Percentiles rank a stretch among this genome's conserved stretches.
Conservation (phyloP, 2,329 filamentous ascomycete species). For the Microdochium paspali region DNA sequence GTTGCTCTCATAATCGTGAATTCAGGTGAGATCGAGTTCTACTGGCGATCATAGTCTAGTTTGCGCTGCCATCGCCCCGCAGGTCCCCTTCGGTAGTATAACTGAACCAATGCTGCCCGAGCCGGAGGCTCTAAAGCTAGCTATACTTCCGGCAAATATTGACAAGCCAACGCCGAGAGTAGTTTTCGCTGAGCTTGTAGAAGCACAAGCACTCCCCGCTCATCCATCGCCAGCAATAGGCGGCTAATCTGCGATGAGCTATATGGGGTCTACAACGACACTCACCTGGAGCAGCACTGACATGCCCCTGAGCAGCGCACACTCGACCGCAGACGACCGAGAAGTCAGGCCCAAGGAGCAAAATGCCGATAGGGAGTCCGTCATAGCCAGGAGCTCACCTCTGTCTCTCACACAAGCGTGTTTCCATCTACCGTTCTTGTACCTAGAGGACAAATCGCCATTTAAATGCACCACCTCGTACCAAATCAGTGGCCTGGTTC, state of each 20-base stretch:
- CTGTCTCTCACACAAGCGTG: slow-evolving; percentile 23
- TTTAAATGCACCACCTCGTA: slow-evolving; percentile 22
- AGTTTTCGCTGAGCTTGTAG: neutral
- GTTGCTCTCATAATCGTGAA: too few relatives aligned
- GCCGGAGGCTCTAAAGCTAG: too few relatives aligned
- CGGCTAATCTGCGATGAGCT: neutral
- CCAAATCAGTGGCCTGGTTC: slow-evolving; percentile 17
- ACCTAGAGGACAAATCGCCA: slow-evolving; percentile 19
- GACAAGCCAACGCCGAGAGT: neutral
- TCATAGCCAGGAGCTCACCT: slow-evolving; percentile 3
- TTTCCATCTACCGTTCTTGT: slow-evolving; percentile 17
- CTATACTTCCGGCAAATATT: too few relatives aligned
- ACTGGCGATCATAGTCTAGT: too few relatives aligned
- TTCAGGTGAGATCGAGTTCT: too few relatives aligned
- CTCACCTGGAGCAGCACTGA: neutral
- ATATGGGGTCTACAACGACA: neutral
- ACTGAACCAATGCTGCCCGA: too few relatives aligned
- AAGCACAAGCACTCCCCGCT: neutral
- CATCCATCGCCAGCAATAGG: neutral
- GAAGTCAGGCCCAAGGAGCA: neutral
- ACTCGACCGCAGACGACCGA: neutral
- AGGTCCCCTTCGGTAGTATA: too few relatives aligned
- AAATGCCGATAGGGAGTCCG: neutral
- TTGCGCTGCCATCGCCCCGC: too few relatives aligned
- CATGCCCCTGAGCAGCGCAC: neutral